Evolutionary conservation across 257 asterid genomes (phyloP), one percentile per base, ranked within the genome.

Genomic region (Plantago elongata): DNA sequence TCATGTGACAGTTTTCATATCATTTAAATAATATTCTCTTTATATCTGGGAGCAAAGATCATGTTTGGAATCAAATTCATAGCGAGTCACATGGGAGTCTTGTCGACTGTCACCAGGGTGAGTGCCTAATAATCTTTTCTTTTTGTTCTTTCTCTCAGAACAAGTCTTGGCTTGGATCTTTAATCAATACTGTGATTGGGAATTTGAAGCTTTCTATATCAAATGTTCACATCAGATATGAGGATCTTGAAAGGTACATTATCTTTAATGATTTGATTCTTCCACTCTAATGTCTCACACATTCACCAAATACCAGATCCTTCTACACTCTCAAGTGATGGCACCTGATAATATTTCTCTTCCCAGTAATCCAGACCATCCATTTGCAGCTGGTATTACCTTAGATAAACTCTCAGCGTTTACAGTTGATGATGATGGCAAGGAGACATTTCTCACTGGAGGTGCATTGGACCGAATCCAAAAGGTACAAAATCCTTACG

Each of bases 201-300:
- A 92, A 92, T 78, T 70, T 92, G 76, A 92, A 85, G 93, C 97
- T 92, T 72, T 86, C 97, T 62, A 81, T 92, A 73, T 89, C 97
- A 46, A 89, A 92, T 71, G 80, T 92, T 68, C 99, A 92, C 80
- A 79, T 92, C 83, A 84, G 99, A 89, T 92, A 92, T 58, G 99
- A 86, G 78, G 99, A 92, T 84, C 75, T 79, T 69, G 99, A 92
- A 81, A 92, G 99, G 99, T 92, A 80, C 49, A 68, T 56, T 29
- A 27, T 64, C 59, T 69, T 69, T 38, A 68, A 62, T 65, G 66
- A 59, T 59, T 42, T 45, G 12, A 17, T 58, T 66, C 47, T 12
- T 55, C 44, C 18, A 14, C 57, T 42, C 42, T 11, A 16, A 18
- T 11, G 42, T 22, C 15, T 54, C 11, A 17, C 40, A 54, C 10